Base-by-base conservation (phyloP, 352 stramenopile genomes). In the Ochromonadaceae sp. region DNA sequence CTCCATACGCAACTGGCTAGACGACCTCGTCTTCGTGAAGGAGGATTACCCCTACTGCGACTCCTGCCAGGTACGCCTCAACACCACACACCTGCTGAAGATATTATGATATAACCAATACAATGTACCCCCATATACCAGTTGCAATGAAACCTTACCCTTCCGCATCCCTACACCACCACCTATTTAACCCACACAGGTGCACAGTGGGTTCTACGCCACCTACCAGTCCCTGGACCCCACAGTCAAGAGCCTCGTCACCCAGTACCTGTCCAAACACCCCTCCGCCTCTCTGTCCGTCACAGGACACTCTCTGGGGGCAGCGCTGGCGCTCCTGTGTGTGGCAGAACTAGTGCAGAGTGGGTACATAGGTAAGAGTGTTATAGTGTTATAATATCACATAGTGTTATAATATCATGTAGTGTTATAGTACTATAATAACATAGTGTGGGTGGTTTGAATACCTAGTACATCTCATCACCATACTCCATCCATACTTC, bases 231-330 rank as follows among this genome's bases (percentile, higher is more conserved):
- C 53, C 3, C 36, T 58, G 12, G 31, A 22, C 10, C 5, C 9
- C 10, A n/a, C n/a, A 20, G 10, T 20, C 17, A 9, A 14, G 9
- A 14, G 40, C 55, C 28, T n/a, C 28, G 22, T 61, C 30, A 59
- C 26, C 22, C 25, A 61, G 5, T 25, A 22, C 62, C 22, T 71
- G 25, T 35, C 17, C 30, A 26, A 48, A 35, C 35, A 67, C 44
- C 55, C 68, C 22, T 30, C 9, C 35, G 63, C 48, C 5, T 31
- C 46, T n/a, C 35, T 74, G 32, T 14, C 59, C 30, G 42, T 73
- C 22, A 73, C 68, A 26, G 69, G 69, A 14, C 69, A 74, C 39
- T 76, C 68, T 25, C 59, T 74, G 12, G 69, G 69, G 25, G 69
- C 53, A 1, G 69, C 69, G 25, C 52, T 74, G 15, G 69, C 69